Base-by-base conservation (phyloP, 257 asterid genomes). In the Agastache rugosa region DNA sequence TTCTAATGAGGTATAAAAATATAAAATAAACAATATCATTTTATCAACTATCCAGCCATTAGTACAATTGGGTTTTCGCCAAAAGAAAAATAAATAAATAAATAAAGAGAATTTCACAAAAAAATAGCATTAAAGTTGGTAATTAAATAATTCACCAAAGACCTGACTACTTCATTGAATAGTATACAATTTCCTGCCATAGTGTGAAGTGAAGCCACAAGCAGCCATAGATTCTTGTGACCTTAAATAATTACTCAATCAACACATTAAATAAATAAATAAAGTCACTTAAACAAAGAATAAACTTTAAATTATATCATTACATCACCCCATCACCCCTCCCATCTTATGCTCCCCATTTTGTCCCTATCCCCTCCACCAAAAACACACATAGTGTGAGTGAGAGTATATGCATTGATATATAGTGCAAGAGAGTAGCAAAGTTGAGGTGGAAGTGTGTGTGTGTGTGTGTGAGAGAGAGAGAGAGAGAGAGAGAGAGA, bases 221-320 rank as follows among this genome's bases (percentile, higher is more conserved):
- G 77, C 34, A 29, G 31, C 75, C 73, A 74, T 82, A 66, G 79
- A 70, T 75, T 78, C 88, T 73, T 87, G 88, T 81, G 83, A 80
- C 80, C 72, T 71, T 71, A 35, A 34, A n/a, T 19, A 19, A 63
- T 71, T 71, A 35, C n/a, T n/a, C 20, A 39, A 64, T 39, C 0
- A n/a, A 17, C 17, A 35, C 17, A 63, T 58, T 31, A 34, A 59
- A 48, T 11, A 47, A 6, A 0, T 41, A 42, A 59, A 23, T 10
- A 29, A 11, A 20, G 54, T 34, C 39, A 59, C 29, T 8, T 62
- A 54, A 37, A 34, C 3, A 16, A 74, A 73, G n/a, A 27, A 60
- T 29, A 76, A 63, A 27, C 66, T 34, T 39, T 75, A 53, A 75
- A 63, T 58, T 71, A 68, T 47, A 69, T 7, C 77, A 56, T 67